These are phyloP conservation scores for Pseudogymnoascus verrucosus DNA, from an alignment of 2,329 filamentous ascomycete genomes.

Conservation along the genomic window DNA sequence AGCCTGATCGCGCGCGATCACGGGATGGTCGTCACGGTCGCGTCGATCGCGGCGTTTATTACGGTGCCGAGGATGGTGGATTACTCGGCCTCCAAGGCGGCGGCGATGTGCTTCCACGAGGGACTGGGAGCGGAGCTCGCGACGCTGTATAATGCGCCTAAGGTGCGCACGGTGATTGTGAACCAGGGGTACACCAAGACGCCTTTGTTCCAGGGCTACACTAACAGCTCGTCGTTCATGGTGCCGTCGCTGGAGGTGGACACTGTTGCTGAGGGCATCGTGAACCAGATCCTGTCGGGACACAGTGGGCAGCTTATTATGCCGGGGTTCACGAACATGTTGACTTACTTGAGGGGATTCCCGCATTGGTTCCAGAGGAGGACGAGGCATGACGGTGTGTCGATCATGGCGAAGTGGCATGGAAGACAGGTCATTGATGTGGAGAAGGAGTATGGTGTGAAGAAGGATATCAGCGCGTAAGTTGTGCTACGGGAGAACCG, in stretches of 20 bases:
- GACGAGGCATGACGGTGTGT: constrained; percentile 34
- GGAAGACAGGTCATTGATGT: constrained; percentile 27
- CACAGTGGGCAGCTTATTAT: constrained; percentile 48
- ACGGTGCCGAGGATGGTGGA: constrained; percentile 57
- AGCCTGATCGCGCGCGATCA: constrained; percentile 55
- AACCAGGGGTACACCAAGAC: constrained; percentile 57
- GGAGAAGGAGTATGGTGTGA: constrained; percentile 20
- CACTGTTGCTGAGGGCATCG: constrained; percentile 56
- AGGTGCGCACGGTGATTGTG: constrained; percentile 58
- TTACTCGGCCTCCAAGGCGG: constrained; percentile 60
- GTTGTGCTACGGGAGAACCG: constrained; percentile 9
- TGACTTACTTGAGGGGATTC: constrained; percentile 41
- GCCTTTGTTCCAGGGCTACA: constrained; percentile 50
- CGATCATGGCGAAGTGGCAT: constrained; percentile 25
- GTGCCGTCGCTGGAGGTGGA: constrained; percentile 48
- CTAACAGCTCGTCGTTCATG: constrained; percentile 42
- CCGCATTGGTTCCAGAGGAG: constrained; percentile 57
- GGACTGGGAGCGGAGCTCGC: constrained; percentile 50
- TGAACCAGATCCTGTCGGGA: constrained; percentile 49
- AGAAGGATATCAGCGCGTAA: constrained; percentile 21
- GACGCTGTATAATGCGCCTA: constrained; percentile 52
- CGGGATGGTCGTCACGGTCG: constrained; percentile 65
- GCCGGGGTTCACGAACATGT: constrained; percentile 37
- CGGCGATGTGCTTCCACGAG: constrained; percentile 60
- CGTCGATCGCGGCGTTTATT: constrained; percentile 54